phyloP scores from a whole-genome alignment of 768 basidiomycete species.

The Podaxis pistillaris region DNA sequence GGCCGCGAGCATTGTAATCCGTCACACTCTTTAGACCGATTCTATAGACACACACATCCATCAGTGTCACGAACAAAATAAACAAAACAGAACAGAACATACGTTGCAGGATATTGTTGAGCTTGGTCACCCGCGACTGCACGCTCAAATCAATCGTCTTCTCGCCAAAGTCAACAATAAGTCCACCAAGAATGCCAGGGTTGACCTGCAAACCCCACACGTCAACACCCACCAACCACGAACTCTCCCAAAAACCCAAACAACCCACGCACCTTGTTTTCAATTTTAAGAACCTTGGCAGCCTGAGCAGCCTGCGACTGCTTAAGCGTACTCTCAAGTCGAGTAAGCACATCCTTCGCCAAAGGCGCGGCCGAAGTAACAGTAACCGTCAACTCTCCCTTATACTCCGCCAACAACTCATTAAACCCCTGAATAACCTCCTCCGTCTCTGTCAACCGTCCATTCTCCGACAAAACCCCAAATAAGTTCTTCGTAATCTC shows the following conservation, averaged over 20 bases:
- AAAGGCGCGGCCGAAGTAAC: conserved; percentile 88
- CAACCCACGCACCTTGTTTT: conserved; percentile 72
- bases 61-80: not conserved
- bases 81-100: conserved; percentile 28
- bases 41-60: not conserved
- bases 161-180: conserved; percentile 97
- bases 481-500: conserved; percentile 94
- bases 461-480: conserved; percentile 87
- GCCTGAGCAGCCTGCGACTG: conserved; percentile 80
- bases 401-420: conserved; percentile 83
- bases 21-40: conserved; percentile 12
- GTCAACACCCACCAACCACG: not conserved
- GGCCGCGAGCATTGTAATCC: not conserved
- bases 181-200: conserved; percentile 85
- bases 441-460: conserved; percentile 78
- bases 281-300: conserved; percentile 85
- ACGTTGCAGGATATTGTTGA: conserved; percentile 88
- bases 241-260: not conserved
- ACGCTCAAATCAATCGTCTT: conserved; percentile 97
- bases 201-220: conserved; percentile 61
- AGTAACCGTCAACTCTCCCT: conserved; percentile 88
- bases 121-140: conserved; percentile 89
- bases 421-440: conserved; percentile 92
- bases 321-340: conserved; percentile 85
- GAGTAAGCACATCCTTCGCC: conserved; percentile 68